These are phyloP conservation scores for Metarhizium guizhouense DNA, from an alignment of 2,329 filamentous ascomycete species.

Conservation along the genomic window DNA sequence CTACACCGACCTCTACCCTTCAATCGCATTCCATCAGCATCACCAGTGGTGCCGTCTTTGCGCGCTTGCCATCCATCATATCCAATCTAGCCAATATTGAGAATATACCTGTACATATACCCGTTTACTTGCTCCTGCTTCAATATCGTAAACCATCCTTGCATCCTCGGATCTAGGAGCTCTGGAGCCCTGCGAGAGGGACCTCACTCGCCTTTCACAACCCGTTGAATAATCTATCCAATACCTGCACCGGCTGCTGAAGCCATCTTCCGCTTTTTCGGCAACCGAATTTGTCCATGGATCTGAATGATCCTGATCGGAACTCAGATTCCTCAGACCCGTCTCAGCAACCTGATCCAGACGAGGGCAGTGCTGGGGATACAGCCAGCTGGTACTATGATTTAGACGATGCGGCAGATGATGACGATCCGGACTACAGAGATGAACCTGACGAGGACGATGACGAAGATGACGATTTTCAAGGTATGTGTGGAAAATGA, in stretches of 20 bases:
- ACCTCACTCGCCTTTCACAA: background rate
- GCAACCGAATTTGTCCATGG: background rate
- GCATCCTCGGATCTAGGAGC: no score
- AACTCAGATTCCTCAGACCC: background rate
- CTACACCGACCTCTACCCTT: no score
- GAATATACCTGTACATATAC: no score
- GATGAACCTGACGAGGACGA: slow-evolving; percentile 13
- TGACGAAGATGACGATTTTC: slow-evolving; percentile 12
- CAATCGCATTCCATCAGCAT: no score
- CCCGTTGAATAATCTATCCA: background rate
- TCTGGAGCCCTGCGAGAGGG: no score
- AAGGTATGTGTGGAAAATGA: slow-evolving; percentile 4
- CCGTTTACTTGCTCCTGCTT: no score
- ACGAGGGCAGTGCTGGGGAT: slow-evolving; percentile 13
- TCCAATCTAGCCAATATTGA: no score
- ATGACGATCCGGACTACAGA: slow-evolving; percentile 10
- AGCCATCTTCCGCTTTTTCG: background rate
- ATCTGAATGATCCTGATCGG: background rate
- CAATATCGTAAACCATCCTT: no score
- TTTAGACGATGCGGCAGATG: slow-evolving; percentile 2
- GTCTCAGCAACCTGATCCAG: background rate
- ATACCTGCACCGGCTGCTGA: background rate
- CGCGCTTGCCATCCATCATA: no score
- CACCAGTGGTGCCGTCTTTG: no score
- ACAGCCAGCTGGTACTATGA: slow-evolving; percentile 15